Conservation (phyloP, 768 basidiomycete genomes). For the Lactarius quietus region DNA sequence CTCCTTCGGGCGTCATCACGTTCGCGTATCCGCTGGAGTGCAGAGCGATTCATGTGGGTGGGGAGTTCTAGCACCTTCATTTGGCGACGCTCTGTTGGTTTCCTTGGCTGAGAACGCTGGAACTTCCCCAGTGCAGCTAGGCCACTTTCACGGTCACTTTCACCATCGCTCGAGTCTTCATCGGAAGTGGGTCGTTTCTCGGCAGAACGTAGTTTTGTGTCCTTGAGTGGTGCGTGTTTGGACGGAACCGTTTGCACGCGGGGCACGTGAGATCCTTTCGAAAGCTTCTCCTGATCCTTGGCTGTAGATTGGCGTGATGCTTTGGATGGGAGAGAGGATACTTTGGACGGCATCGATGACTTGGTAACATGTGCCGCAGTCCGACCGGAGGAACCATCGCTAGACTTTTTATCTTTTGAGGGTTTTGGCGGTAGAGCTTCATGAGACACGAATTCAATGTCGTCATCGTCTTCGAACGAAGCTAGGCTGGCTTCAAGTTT, state of each 20-base stretch:
- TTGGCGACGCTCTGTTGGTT: conserved; percentile 55
- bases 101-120: conserved; percentile 41
- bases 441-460: conserved; percentile 51
- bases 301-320: conserved; percentile 27
- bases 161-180: conserved; percentile 42
- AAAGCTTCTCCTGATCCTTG: conserved; percentile 38
- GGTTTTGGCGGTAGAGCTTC: conserved; percentile 25
- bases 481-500: conserved; percentile 65
- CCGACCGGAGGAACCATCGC: background rate
- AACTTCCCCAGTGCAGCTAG: conserved; percentile 23
- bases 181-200: conserved; percentile 21
- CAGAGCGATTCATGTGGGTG: conserved; percentile 39
- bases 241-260: conserved; percentile 34
- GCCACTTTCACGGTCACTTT: conserved; percentile 37
- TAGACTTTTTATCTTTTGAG: conserved; percentile 6
- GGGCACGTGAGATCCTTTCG: conserved; percentile 38
- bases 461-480: conserved; percentile 59
- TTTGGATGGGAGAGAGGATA: background rate
- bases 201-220: background rate
- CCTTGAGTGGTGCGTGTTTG: conserved; percentile 19
- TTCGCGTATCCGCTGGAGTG: conserved; percentile 49
- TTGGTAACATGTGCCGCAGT: background rate
- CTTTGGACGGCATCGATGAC: conserved; percentile 5
- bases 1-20: conserved; percentile 60
- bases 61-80: conserved; percentile 61